Conservation (phyloP, 148 eudicot species). For the Amaranthus hypochondriacus region DNA sequence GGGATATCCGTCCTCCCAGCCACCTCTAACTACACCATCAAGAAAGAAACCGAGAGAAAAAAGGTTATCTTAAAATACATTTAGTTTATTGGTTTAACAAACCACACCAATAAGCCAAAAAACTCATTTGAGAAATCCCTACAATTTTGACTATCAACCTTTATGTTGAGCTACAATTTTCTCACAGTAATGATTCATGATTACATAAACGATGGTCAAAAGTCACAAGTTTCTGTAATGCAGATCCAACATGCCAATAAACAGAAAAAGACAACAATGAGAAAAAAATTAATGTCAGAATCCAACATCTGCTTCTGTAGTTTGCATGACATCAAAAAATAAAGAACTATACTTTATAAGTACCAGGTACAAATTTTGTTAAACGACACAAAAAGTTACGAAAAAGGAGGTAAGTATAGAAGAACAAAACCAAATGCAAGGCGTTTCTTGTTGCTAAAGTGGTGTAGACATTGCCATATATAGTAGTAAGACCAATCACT, state of each 20-base stretch:
- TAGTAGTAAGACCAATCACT: slow-evolving; percentile 87
- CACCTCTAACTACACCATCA: slow-evolving; percentile 61
- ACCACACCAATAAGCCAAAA: slow-evolving; percentile 5
- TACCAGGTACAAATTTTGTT: background rate
- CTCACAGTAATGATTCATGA: background rate
- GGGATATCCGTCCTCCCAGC: slow-evolving; percentile 91
- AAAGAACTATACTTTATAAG: background rate
- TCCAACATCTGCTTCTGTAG: background rate
- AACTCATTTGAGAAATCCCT: background rate
- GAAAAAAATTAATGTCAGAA: background rate
- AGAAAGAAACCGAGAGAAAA: background rate
- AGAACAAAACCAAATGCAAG: slow-evolving; percentile 71
- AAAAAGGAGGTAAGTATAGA: background rate
- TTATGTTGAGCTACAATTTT: background rate
- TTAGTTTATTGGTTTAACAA: background rate
- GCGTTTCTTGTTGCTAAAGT: slow-evolving; percentile 93
- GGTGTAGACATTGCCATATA: slow-evolving; percentile 87
- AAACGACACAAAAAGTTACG: background rate
- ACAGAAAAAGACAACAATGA: no score
- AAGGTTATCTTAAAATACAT: background rate
- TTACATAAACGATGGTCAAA: no score
- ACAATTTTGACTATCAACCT: background rate
- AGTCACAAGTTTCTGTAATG: background rate
- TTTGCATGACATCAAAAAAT: no score
- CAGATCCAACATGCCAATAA: background rate